Percentiles rank a stretch among this genome's conserved stretches.
phyloP scores from a whole-genome alignment of 2,329 filamentous ascomycete species.

The Alternaria sp. region DNA sequence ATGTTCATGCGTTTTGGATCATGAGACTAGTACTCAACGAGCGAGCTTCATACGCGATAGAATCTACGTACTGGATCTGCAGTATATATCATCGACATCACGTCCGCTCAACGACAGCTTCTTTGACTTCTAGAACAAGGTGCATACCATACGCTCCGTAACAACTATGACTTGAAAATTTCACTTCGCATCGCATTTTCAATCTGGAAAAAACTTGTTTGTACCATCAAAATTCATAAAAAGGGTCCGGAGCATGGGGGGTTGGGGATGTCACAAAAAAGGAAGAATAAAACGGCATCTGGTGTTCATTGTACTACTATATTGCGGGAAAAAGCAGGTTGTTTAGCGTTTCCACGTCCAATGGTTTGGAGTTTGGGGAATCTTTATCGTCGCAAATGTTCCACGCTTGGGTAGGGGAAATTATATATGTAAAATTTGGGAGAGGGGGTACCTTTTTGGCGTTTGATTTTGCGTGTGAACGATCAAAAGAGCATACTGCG shows the following conservation, averaged over 20 bases:
- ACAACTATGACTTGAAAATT: not conserved
- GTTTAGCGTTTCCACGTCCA: not conserved
- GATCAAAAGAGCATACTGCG: not conserved
- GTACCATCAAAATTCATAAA: not conserved
- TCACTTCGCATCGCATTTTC: not conserved
- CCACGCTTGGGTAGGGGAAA: not conserved
- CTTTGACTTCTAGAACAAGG: not conserved
- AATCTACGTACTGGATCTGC: not conserved
- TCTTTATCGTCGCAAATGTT: not conserved
- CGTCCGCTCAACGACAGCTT: not conserved
- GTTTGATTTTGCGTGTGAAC: rapidly evolving
- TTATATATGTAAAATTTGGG: not conserved
- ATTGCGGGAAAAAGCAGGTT: not conserved
- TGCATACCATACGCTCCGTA: not conserved
- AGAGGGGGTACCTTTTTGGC: not conserved
- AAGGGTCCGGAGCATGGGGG: not conserved
- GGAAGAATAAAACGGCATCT: rapidly evolving
- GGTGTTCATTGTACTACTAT: not conserved
- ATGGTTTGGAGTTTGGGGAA: not conserved
- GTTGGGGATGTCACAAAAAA: not conserved
- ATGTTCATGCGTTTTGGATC: slow-evolving; percentile 25
- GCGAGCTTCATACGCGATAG: not conserved
- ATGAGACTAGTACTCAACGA: not conserved
- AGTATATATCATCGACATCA: not conserved
- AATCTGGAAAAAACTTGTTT: not conserved